Evolutionary conservation across 208 protist species (phyloP).

Genomic region (Wallacemonas sp.): DNA sequence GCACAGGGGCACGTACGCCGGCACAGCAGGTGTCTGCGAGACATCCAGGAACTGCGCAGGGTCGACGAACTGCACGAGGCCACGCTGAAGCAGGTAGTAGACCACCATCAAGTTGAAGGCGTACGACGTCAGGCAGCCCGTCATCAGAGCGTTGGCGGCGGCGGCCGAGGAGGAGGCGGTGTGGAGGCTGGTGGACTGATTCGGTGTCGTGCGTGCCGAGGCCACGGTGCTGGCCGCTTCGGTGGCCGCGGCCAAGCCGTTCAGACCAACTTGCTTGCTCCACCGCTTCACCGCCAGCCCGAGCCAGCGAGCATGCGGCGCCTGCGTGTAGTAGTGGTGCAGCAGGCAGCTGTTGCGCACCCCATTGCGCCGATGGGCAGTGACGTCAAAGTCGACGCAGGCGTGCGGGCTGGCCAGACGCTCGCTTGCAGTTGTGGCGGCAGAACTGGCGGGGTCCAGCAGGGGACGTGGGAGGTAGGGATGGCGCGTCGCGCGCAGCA

Average conservation of each 20-base stretch:
- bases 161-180: not conserved
- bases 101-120: conserved; percentile 88
- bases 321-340: conserved; percentile 70
- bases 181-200: too few relatives aligned
- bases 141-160: conserved; percentile 28
- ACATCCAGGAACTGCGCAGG: conserved; percentile 50
- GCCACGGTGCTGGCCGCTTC: not conserved
- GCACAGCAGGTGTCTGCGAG: conserved; percentile 38
- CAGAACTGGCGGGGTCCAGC: too few relatives aligned
- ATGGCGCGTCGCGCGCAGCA: conserved; percentile 54
- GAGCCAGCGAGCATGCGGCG: conserved; percentile 65
- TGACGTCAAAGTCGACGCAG: conserved; percentile 79
- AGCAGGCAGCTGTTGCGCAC: conserved; percentile 88
- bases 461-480: too few relatives aligned
- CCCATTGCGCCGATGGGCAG: conserved; percentile 74
- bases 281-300: conserved; percentile 83
- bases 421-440: too few relatives aligned
- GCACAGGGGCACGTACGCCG: conserved; percentile 38
- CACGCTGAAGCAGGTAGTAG: conserved; percentile 77
- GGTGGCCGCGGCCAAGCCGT: conserved; percentile 29
- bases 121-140: conserved; percentile 86
- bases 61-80: conserved; percentile 54
- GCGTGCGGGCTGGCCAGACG: conserved; percentile 12
- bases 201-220: too few relatives aligned
- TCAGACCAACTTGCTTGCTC: conserved; percentile 83